These are phyloP conservation scores for Salix dunnii DNA, from an alignment of 345 rosid species.

Conservation along the genomic window DNA sequence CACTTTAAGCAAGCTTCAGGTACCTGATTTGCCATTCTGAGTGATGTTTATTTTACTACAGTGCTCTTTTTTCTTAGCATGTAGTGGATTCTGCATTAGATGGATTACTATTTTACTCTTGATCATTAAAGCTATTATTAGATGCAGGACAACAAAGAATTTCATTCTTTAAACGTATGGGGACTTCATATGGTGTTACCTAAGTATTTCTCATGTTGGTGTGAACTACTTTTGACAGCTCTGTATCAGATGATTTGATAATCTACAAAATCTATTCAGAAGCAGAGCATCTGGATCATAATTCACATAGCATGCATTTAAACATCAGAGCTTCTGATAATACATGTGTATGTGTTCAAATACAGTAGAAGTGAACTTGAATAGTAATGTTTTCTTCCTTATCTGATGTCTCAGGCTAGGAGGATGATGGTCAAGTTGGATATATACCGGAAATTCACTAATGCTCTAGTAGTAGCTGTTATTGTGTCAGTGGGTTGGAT, in stretches of 20 bases:
- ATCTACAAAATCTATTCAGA: background rate
- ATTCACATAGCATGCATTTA: background rate
- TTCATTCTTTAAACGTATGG: background rate
- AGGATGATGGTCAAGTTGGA: constrained; percentile 80
- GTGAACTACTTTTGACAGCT: background rate
- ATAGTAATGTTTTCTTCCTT: constrained; percentile 4
- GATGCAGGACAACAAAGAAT: background rate
- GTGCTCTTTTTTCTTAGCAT: background rate
- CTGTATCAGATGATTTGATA: background rate
- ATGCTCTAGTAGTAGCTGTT: constrained; percentile 88
- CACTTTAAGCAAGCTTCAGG: constrained; percentile 91
- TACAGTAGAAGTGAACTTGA: background rate
- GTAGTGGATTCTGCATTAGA: background rate
- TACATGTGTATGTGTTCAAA: background rate
- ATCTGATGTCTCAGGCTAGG: constrained; percentile 52
- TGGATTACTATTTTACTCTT: background rate
- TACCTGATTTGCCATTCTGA: constrained; percentile 22
- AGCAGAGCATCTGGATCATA: background rate
- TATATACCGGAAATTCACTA: constrained; percentile 92
- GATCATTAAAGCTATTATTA: background rate
- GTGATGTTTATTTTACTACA: background rate
- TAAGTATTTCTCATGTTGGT: background rate
- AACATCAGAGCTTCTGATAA: background rate
- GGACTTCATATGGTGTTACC: background rate
- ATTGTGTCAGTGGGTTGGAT: constrained; percentile 92